Percentiles rank a stretch among this genome's conserved stretches.
Conservation (phyloP, 2,329 filamentous ascomycete genomes). For the Cladosporium sphaerospermum region DNA sequence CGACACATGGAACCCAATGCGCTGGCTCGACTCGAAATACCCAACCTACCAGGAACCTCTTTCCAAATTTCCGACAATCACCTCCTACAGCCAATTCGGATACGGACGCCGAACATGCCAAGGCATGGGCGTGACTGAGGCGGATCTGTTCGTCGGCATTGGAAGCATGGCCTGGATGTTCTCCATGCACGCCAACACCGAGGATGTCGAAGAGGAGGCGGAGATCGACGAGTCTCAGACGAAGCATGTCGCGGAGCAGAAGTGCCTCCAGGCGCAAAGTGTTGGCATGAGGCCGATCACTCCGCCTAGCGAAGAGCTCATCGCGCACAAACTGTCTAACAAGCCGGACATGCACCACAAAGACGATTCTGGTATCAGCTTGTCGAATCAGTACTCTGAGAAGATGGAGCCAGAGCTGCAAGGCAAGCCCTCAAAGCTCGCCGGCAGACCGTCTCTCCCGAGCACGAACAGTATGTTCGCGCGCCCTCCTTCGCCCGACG, state of each 20-base stretch:
- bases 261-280: not conserved
- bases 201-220: constrained; percentile 1
- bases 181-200: constrained; percentile 29
- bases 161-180: constrained; percentile 43
- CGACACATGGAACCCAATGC: constrained; percentile 20
- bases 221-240: not conserved
- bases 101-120: constrained; percentile 24
- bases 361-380: constrained; percentile 17
- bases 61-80: constrained; percentile 22
- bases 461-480: constrained; percentile 1
- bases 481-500: not conserved
- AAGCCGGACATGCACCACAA: not conserved
- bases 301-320: constrained; percentile 4
- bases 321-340: not conserved
- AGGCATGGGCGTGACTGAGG: constrained; percentile 26
- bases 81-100: constrained; percentile 21
- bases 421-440: constrained; percentile 2
- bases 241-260: not conserved
- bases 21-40: constrained; percentile 20
- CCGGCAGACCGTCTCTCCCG: not conserved
- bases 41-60: constrained; percentile 24
- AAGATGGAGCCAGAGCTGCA: not conserved
- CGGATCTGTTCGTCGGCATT: constrained; percentile 31
- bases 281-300: not conserved
- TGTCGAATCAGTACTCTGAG: not conserved